Percentiles rank a stretch among this genome's conserved stretches.
phyloP scores from a whole-genome alignment of 2,329 filamentous ascomycete genomes.

The Curvularia hawaiiensis region DNA sequence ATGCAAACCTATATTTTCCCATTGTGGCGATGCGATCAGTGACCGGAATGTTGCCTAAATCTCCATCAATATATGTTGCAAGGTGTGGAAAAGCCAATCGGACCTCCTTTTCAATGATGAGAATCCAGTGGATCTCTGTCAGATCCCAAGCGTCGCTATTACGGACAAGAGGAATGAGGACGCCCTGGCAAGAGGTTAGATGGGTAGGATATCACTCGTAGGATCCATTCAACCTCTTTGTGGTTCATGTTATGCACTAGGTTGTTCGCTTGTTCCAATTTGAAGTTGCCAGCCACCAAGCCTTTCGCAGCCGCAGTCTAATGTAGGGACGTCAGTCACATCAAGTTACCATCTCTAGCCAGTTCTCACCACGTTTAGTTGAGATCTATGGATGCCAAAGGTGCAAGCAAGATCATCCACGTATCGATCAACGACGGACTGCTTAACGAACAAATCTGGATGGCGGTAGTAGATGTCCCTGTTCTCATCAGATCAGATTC shows the following conservation, averaged over 20 bases:
- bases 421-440: slow-evolving; percentile 70
- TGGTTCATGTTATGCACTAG: slow-evolving; percentile 50
- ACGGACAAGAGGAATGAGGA: slow-evolving; percentile 62
- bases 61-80: slow-evolving; percentile 20
- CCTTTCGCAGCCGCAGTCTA: slow-evolving; percentile 78
- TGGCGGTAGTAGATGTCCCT: slow-evolving; percentile 84
- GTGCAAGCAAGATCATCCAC: slow-evolving; percentile 77
- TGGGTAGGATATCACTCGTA: background rate
- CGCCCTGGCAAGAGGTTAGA: slow-evolving; percentile 56
- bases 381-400: slow-evolving; percentile 65
- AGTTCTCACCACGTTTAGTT: slow-evolving; percentile 70
- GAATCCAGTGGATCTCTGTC: slow-evolving; percentile 63
- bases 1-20: slow-evolving; percentile 55
- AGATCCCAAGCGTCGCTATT: slow-evolving; percentile 59
- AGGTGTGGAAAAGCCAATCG: slow-evolving; percentile 6
- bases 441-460: slow-evolving; percentile 71
- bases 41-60: slow-evolving; percentile 75
- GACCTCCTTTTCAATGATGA: slow-evolving; percentile 82
- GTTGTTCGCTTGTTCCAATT: slow-evolving; percentile 54
- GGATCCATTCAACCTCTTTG: slow-evolving; percentile 42
- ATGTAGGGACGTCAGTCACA: slow-evolving; percentile 4
- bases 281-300: slow-evolving; percentile 65
- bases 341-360: slow-evolving; percentile 32
- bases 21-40: slow-evolving; percentile 63
- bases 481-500: slow-evolving; percentile 13